Percentiles rank a stretch among this genome's conserved stretches.
phyloP scores from a whole-genome alignment of 2,329 filamentous ascomycete species.

The Leptographium wingfieldii region DNA sequence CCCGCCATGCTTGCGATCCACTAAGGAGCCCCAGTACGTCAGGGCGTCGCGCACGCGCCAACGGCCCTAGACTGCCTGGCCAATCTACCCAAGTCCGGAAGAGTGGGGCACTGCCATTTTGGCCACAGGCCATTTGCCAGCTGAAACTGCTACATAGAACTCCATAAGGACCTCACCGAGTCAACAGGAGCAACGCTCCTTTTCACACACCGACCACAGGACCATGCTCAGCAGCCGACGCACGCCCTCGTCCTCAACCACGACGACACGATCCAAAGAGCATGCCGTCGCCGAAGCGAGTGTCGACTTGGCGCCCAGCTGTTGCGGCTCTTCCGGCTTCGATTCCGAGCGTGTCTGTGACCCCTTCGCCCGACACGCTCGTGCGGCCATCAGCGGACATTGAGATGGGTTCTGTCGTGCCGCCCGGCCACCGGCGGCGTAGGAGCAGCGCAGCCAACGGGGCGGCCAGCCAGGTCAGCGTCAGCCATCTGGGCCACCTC shows the following conservation, averaged over 20 bases:
- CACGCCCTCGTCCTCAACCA: background rate
- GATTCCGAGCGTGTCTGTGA: background rate
- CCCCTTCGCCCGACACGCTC: background rate
- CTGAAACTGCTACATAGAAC: background rate
- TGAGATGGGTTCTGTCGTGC: conserved; percentile 41
- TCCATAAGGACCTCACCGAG: background rate
- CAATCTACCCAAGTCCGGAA: background rate
- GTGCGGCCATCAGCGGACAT: conserved; percentile 25
- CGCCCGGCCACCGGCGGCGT: conserved; percentile 39
- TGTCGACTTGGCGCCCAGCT: background rate
- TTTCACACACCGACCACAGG: background rate
- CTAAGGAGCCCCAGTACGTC: background rate
- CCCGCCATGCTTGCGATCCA: background rate
- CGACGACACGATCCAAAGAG: background rate
- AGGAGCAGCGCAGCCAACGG: conserved; percentile 40
- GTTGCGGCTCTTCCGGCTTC: background rate
- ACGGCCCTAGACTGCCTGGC: background rate
- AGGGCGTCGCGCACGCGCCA: background rate
- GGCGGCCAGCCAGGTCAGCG: conserved; percentile 8
- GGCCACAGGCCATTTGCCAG: background rate
- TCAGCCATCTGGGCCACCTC: background rate
- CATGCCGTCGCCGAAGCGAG: conserved; percentile 4
- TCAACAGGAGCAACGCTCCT: background rate
- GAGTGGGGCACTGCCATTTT: background rate
- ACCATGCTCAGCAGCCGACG: background rate